Conservation (phyloP, 805 yeast species). For the Priceomyces castillae region DNA sequence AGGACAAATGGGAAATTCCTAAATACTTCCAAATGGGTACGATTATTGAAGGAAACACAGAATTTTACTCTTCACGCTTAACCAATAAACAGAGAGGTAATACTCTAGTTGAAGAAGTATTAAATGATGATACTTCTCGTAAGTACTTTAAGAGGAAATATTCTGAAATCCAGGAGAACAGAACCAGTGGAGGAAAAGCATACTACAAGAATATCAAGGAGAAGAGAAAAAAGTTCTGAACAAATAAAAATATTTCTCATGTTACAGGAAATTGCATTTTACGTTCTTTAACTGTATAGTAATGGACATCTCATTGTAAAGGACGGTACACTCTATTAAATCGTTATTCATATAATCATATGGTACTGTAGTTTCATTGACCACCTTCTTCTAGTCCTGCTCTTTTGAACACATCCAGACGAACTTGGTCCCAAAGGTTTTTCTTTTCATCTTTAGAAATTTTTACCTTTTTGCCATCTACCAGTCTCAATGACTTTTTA, state of each 20-base stretch:
- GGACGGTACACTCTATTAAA: conserved; percentile 1
- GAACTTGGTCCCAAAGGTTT: conserved; percentile 46
- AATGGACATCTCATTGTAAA: conserved; percentile 2
- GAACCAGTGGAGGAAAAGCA: conserved; percentile 61
- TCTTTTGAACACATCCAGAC: conserved; percentile 50
- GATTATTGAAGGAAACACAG: conserved; percentile 76
- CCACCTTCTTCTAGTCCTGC: conserved; percentile 38
- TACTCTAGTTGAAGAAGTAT: conserved; percentile 77
- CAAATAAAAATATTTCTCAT: neutral
- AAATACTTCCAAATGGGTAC: conserved; percentile 88
- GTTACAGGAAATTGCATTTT: neutral
- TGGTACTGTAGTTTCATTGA: neutral
- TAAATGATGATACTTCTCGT: conserved; percentile 67
- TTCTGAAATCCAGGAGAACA: conserved; percentile 67
- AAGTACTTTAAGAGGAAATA: conserved; percentile 85
- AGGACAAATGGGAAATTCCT: conserved; percentile 74
- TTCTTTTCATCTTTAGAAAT: conserved; percentile 42
- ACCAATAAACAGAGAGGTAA: conserved; percentile 69
- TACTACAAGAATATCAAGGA: conserved; percentile 62
- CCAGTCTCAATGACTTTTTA: conserved; percentile 23
- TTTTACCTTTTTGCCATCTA: conserved; percentile 27
- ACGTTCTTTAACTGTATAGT: neutral
- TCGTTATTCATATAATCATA: neutral
- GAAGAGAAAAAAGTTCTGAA: conserved; percentile 52
- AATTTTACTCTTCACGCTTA: conserved; percentile 66